Conservation (phyloP, 768 basidiomycete species). For the Nidula microcarpa region DNA sequence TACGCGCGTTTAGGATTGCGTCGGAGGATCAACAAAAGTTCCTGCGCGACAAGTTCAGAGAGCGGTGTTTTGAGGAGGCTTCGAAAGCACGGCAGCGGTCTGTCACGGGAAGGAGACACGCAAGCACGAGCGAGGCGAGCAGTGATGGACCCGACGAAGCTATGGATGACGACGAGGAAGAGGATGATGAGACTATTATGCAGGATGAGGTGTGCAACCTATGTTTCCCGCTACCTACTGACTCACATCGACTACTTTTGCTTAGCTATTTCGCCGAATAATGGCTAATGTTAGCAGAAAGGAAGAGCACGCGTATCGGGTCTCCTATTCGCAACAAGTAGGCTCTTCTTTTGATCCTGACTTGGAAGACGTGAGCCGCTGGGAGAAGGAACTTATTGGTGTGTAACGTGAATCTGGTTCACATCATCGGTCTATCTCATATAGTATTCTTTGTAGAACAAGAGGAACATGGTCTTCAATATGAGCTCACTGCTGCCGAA, state of each 20-base stretch:
- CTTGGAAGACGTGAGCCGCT: slow-evolving; percentile 57
- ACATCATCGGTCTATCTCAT: slow-evolving; percentile 4
- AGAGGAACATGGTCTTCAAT: slow-evolving; percentile 26
- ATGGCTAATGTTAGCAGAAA: slow-evolving; percentile 51
- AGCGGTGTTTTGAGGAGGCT: slow-evolving; percentile 60
- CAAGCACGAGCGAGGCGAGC: slow-evolving; percentile 30
- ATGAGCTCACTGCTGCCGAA: slow-evolving; percentile 19
- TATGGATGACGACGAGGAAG: slow-evolving; percentile 45
- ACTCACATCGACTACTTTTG: slow-evolving; percentile 1
- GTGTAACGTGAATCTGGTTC: slow-evolving; percentile 6
- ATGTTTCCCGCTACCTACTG: background rate
- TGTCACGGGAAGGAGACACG: slow-evolving; percentile 32
- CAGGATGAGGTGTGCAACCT: slow-evolving; percentile 52
- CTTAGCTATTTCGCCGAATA: slow-evolving; percentile 65
- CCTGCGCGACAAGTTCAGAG: slow-evolving; percentile 57
- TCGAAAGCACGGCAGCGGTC: slow-evolving; percentile 50
- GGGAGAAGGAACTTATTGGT: slow-evolving; percentile 58
- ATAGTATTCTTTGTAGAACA: slow-evolving; percentile 3
- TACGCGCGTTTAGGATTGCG: background rate
- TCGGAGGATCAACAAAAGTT: slow-evolving; percentile 43
- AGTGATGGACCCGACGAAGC: slow-evolving; percentile 45
- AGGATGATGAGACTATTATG: slow-evolving; percentile 57
- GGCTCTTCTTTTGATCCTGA: slow-evolving; percentile 77
- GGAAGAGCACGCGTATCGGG: slow-evolving; percentile 47
- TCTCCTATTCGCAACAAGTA: slow-evolving; percentile 66